Base-by-base conservation (phyloP, 345 rosid genomes). In the Salix exigua region DNA sequence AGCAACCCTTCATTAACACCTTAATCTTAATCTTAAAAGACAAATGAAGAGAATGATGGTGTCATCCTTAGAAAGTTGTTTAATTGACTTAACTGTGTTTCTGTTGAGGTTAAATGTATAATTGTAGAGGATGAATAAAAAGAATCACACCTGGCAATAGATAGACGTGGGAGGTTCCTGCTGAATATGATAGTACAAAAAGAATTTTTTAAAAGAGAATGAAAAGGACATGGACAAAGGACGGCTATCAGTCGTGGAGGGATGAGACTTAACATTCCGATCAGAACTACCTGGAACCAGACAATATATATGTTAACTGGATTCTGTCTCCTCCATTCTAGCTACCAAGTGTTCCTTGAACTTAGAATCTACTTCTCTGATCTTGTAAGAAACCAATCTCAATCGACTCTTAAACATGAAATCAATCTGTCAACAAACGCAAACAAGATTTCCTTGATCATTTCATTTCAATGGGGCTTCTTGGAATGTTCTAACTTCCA, bases 81-180 rank as follows among this genome's bases (percentile, higher is more conserved):
- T 14, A 42, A 23, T 53, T 17, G 17, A 50, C 60, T 42, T 66
- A 78, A 75, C 72, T 51, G 68, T 40, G 46, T 40, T 62, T 70
- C 64, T 82, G 74, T 78, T 70, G 66, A 70, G 50, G 48, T 50
- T 51, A 70, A 55, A 7, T 31, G 28, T 64, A 68, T 73, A 72
- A 30, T 66, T 72, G 79, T 75, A 66, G 53, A 48, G 58, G 48
- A 50, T 40, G 61, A 30, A 72, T 5, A 9, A 44, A 10, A 8
- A 23, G 68, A 78, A 78, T 75, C 68, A 65, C 71, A 78, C 66
- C 79, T 73, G 80, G 68, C 75, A 70, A 70, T 21, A n/a, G 69
- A 63, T 19, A 77, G 79, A 80, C 76, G 81, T 79, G 85, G 78
- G 80, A 33, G 30, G 74, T 23, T 63, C 26, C 60, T 69, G 33